Evolutionary conservation across 129 eudicot species (phyloP).

Genomic region (Apium graveolens): DNA sequence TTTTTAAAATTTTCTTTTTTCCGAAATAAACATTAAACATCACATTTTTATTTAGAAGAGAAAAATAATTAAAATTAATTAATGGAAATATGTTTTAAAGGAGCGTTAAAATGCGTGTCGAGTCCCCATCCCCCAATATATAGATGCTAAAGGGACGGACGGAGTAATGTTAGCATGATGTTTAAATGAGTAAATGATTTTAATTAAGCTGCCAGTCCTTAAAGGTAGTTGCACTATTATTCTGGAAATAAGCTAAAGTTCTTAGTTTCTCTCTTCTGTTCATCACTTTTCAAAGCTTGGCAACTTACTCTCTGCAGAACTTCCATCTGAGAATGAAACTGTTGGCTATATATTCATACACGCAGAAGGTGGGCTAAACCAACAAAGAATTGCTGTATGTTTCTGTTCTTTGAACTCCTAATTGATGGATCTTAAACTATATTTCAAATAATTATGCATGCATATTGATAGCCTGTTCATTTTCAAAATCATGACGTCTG

Average conservation of each 20-base stretch:
- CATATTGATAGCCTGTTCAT: background rate
- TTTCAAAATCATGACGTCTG: background rate
- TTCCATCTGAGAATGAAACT: conserved; percentile 79
- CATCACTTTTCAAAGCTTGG: background rate
- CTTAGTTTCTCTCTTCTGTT: conserved; percentile 1
- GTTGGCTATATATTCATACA: conserved; percentile 94
- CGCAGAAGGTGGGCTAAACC: conserved; percentile 99
- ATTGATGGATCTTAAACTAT: background rate
- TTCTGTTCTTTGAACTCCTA: conserved; percentile 18
- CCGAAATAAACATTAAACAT: too few species aligned
- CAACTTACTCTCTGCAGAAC: conserved; percentile 42
- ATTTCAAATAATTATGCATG: background rate
- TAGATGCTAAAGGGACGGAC: too few species aligned
- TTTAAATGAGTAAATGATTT: background rate
- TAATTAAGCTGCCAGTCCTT: background rate
- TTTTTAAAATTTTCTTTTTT: too few species aligned
- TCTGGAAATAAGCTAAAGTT: background rate
- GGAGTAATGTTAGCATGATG: background rate
- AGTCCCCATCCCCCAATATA: too few species aligned
- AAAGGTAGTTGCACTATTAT: background rate
- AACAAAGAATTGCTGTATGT: conserved; percentile 97
- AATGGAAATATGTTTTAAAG: too few species aligned
- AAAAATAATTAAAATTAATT: too few species aligned
- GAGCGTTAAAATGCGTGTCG: too few species aligned
- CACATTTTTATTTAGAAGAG: too few species aligned